Evolutionary conservation across 495 filamentous ascomycete species (phyloP), one percentile per base, ranked within the genome.

Genomic region (Copromyces sp.): DNA sequence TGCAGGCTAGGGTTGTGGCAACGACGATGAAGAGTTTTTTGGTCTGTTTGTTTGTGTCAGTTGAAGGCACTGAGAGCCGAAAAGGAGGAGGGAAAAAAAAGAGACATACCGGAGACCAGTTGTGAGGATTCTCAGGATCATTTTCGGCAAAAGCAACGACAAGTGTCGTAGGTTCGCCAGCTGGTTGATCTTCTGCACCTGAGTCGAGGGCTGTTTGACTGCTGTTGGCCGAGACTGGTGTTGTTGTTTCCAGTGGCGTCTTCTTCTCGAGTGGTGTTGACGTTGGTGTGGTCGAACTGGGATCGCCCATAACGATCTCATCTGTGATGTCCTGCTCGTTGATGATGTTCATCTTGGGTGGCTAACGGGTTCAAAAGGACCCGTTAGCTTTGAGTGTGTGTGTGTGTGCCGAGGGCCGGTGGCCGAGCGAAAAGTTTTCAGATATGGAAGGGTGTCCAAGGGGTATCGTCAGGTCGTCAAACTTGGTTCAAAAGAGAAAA

Each of bases 51-150:
- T 1, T 17, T 16, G 8, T 16, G 32, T 24, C 16, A 35, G 42
- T 32, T 70, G 35, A 40, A 68, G 41, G 32, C 11, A 39, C 4
- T 37, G 24, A 42, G 44, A 39, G 44, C 32, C 37, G 8, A 12
- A 39, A 39, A 12, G 12, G 41, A 29, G 6, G 11, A 32, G 24
- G 69, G 14, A 11, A 39, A 44, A 14, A 24, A 14, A 29, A 38
- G 9, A 16, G 17, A 68, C 76, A 9, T 59, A 78, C 76, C 17
- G 59, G 71, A 16, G 75, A 73, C 76, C 76, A 80, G 69, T 78
- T 80, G 71, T 80, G 77, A 2, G 78, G 78, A 70, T 78, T 77
- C 11, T 16, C 47, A 1, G 74, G 74, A 65, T 80, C 78, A 68
- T 75, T 59, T 8, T 69, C 69, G 12, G 59, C 72, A 47, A 78